Conservation (phyloP, 345 rosid genomes). For the Gossypium anomalum region DNA sequence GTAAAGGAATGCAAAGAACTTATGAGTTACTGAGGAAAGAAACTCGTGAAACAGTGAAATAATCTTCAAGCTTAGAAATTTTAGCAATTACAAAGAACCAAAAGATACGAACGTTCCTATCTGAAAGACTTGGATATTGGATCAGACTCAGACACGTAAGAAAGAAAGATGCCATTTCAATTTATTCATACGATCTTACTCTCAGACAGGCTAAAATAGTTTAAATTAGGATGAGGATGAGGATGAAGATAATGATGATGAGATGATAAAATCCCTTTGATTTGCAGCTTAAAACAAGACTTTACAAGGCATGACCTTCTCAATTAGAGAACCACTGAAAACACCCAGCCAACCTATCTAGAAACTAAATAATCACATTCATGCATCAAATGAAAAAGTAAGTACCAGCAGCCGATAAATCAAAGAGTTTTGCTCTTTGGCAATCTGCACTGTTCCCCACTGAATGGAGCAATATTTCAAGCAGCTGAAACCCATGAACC, state of each 20-base stretch:
- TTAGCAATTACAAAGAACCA: background rate
- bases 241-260: background rate
- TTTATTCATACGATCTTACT: background rate
- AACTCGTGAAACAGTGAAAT: background rate
- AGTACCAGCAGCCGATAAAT: constrained; percentile 15
- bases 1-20: background rate
- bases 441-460: background rate
- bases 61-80: constrained; percentile 1
- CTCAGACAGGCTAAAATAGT: background rate
- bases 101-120: background rate
- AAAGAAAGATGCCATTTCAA: background rate
- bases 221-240: background rate
- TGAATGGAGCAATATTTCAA: constrained; percentile 11
- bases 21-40: background rate
- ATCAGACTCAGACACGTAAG: background rate
- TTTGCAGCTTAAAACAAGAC: constrained; percentile 8
- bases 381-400: background rate
- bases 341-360: background rate
- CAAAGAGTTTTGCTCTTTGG: constrained; percentile 12
- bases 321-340: background rate
- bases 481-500: constrained; percentile 17
- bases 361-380: background rate
- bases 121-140: background rate
- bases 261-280: background rate
- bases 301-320: background rate